Base-by-base conservation (phyloP, 73 alveolate genomes). In the Breviolum minutum region DNA sequence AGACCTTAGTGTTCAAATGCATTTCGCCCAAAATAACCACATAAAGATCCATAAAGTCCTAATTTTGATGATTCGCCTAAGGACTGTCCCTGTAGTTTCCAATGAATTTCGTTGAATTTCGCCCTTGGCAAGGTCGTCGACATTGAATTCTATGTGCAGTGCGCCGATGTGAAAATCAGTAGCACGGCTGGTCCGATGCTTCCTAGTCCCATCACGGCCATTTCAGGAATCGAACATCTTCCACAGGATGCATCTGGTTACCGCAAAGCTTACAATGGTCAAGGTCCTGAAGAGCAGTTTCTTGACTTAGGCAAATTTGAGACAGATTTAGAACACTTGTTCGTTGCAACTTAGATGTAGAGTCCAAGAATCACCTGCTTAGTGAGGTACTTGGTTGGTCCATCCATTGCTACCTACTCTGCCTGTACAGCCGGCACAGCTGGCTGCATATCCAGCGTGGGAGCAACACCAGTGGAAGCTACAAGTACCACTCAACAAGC, bases 91-190 rank as follows among this genome's bases (percentile, higher is more conserved):
- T 3, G 3, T 40, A 40, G 54, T 40, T 40, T 40, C 54, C 54
- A 40, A 40, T 40, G 54, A 40, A 40, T 40, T 40, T 40, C 54
- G 3, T 40, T 40, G 54, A 40, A 40, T 40, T 40, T 40, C 5
- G 54, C 54, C 54, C 54, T 40, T 40, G 54, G 54, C 54, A 40
- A 87, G 95, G 95, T 87, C 63, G 82, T 62, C 20, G 83, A 90
- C 74, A 90, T 90, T 29, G 96, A 90, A 27, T 90, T 90, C 87
- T 90, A 90, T 32, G 96, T 90, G 69, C 96, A 90, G 62, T 90
- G 96, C 68, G 86, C 96, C 5, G 96, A 90, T 62, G 83, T 90
- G 74, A 29, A 48, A 48, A 90, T 90, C 87, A 20, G 76, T 32
- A 70, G 87, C 87, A 71, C 63, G 8, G 96, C 87, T 17, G 29